phyloP scores from a whole-genome alignment of 108 stramenopile genomes.

The Cyclotella kingstonii region DNA sequence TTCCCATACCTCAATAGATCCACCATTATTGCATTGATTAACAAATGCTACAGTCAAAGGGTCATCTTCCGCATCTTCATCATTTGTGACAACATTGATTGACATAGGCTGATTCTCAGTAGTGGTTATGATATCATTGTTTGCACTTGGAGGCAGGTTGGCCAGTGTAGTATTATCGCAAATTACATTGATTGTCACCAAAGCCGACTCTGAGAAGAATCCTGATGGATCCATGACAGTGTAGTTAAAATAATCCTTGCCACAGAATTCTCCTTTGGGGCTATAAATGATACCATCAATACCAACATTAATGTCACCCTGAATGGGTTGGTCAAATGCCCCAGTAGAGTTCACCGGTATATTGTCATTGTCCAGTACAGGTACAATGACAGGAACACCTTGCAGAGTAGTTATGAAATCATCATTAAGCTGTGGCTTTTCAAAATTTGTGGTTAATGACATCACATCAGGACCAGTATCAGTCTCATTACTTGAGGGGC shows the following conservation, averaged over 20 bases:
- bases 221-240: slow-evolving; percentile 3
- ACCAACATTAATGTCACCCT: slow-evolving; percentile 4
- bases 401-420: slow-evolving; percentile 12
- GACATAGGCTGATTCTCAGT: slow-evolving; percentile 9
- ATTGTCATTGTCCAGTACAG: slow-evolving; percentile 10
- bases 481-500: not conserved
- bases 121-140: slow-evolving; percentile 1
- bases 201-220: slow-evolving; percentile 7
- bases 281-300: slow-evolving; percentile 12
- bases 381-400: slow-evolving; percentile 10
- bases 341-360: slow-evolving; percentile 6
- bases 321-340: slow-evolving; percentile 4
- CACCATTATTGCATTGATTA: slow-evolving; percentile 6
- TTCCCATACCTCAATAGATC: slow-evolving; percentile 1
- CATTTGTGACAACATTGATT: slow-evolving; percentile 16
- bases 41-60: slow-evolving; percentile 5
- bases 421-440: slow-evolving; percentile 9
- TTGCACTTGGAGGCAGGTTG: not conserved
- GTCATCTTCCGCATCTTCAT: not conserved
- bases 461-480: not conserved
- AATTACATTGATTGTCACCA: slow-evolving; percentile 9
- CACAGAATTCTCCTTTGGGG: slow-evolving; percentile 9
- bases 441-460: not conserved
- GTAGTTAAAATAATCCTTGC: slow-evolving; percentile 16
- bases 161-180: not conserved